Conservation (phyloP, 2,329 filamentous ascomycete genomes). For the Blumeriella jaapii region DNA sequence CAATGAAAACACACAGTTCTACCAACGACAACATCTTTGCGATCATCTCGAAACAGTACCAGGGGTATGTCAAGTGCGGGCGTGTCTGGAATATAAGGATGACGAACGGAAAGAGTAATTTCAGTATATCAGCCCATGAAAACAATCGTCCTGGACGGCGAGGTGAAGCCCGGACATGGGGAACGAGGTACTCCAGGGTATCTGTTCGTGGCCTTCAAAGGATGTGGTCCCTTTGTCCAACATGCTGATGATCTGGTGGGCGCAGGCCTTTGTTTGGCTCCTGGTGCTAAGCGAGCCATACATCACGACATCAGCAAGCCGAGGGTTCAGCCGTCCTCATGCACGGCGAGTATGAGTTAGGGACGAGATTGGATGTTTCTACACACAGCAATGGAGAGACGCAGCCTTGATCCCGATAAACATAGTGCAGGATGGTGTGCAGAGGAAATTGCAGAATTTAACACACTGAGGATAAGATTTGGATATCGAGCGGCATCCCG, state of each 20-base stretch:
- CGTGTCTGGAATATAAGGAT: too few relatives aligned
- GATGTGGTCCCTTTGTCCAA: constrained; percentile 3
- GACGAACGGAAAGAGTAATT: too few relatives aligned
- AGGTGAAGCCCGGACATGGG: neutral
- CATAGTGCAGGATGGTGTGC: too few relatives aligned
- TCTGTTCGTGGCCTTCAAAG: constrained; percentile 4
- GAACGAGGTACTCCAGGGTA: neutral
- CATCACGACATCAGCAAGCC: constrained; percentile 1
- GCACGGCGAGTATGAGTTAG: neutral
- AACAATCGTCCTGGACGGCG: too few relatives aligned
- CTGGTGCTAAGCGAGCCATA: constrained; percentile 3
- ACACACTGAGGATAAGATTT: too few relatives aligned
- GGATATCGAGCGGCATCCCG: too few relatives aligned
- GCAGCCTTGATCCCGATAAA: too few relatives aligned
- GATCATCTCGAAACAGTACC: neutral
- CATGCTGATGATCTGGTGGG: neutral
- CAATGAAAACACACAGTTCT: neutral
- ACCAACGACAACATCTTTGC: neutral
- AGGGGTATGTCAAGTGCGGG: too few relatives aligned
- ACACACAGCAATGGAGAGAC: too few relatives aligned
- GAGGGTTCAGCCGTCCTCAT: neutral
- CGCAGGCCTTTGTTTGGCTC: constrained; percentile 3
- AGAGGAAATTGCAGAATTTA: too few relatives aligned
- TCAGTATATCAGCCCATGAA: too few relatives aligned
- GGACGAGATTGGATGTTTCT: neutral